phyloP scores from a whole-genome alignment of 345 rosid genomes.

The Crucihimalaya himalaica region DNA sequence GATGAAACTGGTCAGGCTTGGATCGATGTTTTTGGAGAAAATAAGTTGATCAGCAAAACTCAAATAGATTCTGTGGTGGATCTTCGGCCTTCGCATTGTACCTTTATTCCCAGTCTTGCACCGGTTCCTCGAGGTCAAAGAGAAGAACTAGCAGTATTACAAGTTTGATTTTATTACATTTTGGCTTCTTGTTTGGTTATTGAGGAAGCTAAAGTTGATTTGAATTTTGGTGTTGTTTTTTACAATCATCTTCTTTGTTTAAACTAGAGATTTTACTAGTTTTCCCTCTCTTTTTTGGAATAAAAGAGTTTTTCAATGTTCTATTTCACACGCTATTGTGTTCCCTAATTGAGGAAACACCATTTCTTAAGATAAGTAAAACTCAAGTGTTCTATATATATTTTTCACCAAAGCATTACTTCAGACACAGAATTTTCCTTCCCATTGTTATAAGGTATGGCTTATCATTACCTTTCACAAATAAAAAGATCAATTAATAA shows the following conservation, averaged over 20 bases:
- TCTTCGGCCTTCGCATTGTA: slow-evolving; percentile 4
- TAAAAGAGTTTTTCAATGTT: background rate
- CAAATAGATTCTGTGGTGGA: background rate
- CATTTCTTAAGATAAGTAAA: no score
- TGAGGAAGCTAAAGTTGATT: background rate
- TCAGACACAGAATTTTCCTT: no score
- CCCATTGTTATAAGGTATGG: no score
- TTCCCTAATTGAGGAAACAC: background rate
- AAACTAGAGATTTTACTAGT: no score
- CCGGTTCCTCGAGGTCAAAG: background rate
- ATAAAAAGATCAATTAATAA: no score
- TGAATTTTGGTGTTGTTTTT: slow-evolving; percentile 4
- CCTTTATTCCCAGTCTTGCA: background rate
- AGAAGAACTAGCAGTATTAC: background rate
- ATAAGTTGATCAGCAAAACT: background rate
- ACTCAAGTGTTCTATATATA: no score
- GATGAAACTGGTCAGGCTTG: background rate
- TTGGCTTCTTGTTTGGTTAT: background rate
- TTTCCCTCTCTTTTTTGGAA: background rate
- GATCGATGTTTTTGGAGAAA: background rate
- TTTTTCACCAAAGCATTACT: no score
- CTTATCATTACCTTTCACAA: no score
- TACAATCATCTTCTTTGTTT: no score
- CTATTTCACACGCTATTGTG: background rate
- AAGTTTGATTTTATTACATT: background rate